A percentile compares a stretch with the other conserved stretches of the same genome.
phyloP scores from a whole-genome alignment of 108 stramenopile genomes.

The Aurantiochytrium sp. region DNA sequence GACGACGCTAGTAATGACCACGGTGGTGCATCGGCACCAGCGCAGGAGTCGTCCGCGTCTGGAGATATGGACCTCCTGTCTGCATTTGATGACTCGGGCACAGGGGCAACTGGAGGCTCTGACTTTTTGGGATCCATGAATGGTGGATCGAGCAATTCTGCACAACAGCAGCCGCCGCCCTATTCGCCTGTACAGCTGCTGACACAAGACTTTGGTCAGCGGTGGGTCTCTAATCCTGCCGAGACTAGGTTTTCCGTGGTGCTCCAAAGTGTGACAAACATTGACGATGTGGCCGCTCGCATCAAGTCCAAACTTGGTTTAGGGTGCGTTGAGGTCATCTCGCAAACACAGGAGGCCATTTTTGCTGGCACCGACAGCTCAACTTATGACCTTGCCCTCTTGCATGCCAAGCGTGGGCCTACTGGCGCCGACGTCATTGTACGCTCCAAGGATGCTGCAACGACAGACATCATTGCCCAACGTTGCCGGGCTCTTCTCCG shows the following conservation, averaged over 20 bases:
- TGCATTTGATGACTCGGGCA: background rate
- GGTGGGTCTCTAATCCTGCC: background rate
- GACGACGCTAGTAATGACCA: background rate
- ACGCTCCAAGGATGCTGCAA: background rate
- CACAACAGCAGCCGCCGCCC: background rate
- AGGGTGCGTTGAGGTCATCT: background rate
- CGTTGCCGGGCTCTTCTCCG: background rate
- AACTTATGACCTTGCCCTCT: background rate
- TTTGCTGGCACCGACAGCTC: background rate
- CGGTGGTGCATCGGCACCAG: background rate
- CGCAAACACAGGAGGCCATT: background rate
- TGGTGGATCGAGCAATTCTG: background rate
- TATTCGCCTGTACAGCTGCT: background rate
- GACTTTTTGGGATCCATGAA: background rate
- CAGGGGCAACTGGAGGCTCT: background rate
- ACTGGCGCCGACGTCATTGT: background rate
- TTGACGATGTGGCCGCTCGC: background rate
- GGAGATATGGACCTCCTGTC: background rate
- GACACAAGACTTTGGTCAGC: conserved; percentile 5
- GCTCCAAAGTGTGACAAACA: background rate
- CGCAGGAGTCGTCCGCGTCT: too few relatives aligned
- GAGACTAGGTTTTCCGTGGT: background rate
- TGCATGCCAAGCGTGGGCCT: conserved; percentile 9
- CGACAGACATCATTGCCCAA: background rate
- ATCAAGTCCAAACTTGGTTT: background rate